Base-by-base conservation (phyloP, 129 eudicot species). In the Pittosporum tobira region DNA sequence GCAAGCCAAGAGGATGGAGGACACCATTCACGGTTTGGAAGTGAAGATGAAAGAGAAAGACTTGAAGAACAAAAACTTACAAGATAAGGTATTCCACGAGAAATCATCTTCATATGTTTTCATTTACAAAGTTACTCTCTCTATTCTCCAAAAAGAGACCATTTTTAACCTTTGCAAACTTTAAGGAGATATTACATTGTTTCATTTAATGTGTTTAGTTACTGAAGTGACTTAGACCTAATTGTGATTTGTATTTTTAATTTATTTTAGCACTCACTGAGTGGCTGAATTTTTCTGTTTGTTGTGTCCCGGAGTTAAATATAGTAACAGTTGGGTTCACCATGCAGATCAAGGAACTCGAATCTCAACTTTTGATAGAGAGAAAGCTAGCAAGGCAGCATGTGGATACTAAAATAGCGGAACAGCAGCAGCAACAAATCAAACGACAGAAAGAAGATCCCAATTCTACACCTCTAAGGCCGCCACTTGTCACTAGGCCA, bases 341-440 rank as follows among this genome's bases (percentile, higher is more conserved):
- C 44, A 65, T 61, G 66, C 77, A 90, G 98, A 75, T 91, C 66
- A 91, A 91, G 71, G 98, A 91, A 74, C 36, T 91, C 57, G 98
- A 91, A 76, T 76, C 98, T 15, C 95, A 91, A 48, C 93, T 91
- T 46, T 22, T 91, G 75, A 74, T 86, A 16, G 98, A 91, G 76
- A 73, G 98, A 70, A 91, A 86, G 77, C 76, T 91, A 25, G 94
- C 95, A 45, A 74, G 95, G 24, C 98, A 86, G 57, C 95, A 91
- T 18, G 87, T 91, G 19, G 98, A 82, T 73, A 67, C 82, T 1
- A 91, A 79, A 65, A 78, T 91, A 27, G 87, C 87, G 11, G 97
- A 89, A 71, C 95, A 85, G 54, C 86, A 71, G 46, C 75, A 75
- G 53, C 80, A 60, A 62, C 76, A 76, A 40, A 77, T 61, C 53